Conservation (phyloP, 2,329 filamentous ascomycete genomes). For the Aspergillus latus region DNA sequence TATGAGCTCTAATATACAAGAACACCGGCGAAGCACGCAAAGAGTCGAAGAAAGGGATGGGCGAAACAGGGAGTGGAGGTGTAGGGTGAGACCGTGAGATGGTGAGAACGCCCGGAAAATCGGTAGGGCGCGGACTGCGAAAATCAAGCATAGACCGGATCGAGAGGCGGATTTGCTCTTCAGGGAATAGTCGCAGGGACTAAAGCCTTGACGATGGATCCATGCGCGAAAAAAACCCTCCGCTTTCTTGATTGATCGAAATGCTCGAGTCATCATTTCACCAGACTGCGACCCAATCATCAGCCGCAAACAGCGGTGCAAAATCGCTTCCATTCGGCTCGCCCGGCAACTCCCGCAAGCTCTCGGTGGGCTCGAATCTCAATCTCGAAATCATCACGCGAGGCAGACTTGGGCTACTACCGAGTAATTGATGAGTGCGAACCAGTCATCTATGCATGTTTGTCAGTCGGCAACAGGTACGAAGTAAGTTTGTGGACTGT, state of each 20-base stretch:
- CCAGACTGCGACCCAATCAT: neutral
- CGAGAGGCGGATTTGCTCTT: constrained; percentile 6
- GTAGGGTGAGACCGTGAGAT: neutral
- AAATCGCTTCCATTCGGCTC: neutral
- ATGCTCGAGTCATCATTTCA: constrained; percentile 1
- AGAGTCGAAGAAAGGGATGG: constrained; percentile 10
- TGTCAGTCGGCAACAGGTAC: neutral
- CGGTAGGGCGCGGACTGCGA: constrained; percentile 20
- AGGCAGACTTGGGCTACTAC: too few species aligned
- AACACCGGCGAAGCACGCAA: constrained; percentile 4
- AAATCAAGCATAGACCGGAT: constrained; percentile 12
- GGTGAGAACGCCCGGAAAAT: constrained; percentile 3
- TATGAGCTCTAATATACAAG: neutral
- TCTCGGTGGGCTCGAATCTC: too few species aligned
- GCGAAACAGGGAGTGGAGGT: constrained; percentile 4
- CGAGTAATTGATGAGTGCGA: neutral
- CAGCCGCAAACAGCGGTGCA: neutral
- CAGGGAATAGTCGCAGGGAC: constrained; percentile 16
- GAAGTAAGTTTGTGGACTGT: neutral
- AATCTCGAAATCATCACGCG: too few species aligned
- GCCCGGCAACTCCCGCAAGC: constrained; percentile 1
- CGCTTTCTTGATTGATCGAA: constrained; percentile 1
- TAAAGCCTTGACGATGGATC: constrained; percentile 7
- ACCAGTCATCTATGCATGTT: neutral
- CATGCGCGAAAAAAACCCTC: neutral